Base-by-base conservation (phyloP, 1,139 yeast genomes). In the Saccharomycopsis hybrid region DNA sequence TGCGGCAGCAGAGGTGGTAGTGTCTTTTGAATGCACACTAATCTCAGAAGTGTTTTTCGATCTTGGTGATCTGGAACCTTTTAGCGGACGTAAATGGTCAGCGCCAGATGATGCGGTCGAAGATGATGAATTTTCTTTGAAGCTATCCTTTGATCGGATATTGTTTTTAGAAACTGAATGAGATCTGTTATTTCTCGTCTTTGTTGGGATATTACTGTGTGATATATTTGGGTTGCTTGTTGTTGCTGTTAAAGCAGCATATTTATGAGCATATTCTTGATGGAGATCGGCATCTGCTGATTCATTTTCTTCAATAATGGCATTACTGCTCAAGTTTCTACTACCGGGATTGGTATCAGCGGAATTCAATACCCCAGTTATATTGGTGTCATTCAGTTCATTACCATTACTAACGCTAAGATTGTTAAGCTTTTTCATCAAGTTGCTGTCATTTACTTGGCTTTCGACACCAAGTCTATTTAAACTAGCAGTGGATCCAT, bases 161-260 rank as follows among this genome's bases (percentile, higher is more conserved):
- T 11, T 29, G 25, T 39, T 45, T 29, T 39, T 45, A 1, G 44
- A 39, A 32, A 45, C 37, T 5, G 48, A 45, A 3, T 11, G 42
- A 2, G 48, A 45, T 31, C 48, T 40, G 9, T 39, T 39, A 9
- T 32, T 41, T 24, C 46, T 13, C n/a, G 43, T 40, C 13, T 40
- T 40, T 5, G 18, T 24, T 11, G n/a, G n/a, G 9, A n/a, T 7
- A 24, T 9, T 18, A 18, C 11, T 31, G 31, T 43, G 28, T 4
- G 36, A 33, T 13, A 18, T 39, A 25, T 30, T 42, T n/a, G 49
- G 50, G 24, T 32, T 38, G 35, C 53, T 50, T 11, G 38, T 30
- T 2, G 53, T 38, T 4, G 50, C 35, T 4, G 50, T 43, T 3
- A 50, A 30, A 24, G 35, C 18, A 2, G 18, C 38, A 43, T 35